A percentile compares a stretch with the other conserved stretches of the same genome.
These are phyloP conservation scores for Solanum rostratum DNA, from an alignment of 257 asterid species.

Conservation along the genomic window DNA sequence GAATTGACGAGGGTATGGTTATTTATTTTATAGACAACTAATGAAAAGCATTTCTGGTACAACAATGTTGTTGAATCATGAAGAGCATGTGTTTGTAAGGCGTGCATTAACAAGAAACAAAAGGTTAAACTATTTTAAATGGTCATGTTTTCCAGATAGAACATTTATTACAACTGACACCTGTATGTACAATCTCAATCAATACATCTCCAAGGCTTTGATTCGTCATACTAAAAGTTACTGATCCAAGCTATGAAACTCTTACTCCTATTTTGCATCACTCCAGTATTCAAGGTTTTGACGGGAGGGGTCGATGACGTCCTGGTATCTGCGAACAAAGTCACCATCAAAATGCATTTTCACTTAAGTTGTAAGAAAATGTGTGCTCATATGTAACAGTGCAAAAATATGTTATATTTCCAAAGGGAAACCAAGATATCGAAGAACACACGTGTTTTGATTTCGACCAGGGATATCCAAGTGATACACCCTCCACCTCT, in stretches of 20 bases:
- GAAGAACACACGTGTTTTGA: not conserved
- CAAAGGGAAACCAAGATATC: not conserved
- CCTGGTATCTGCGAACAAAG: conserved; percentile 17
- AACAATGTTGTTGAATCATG: not conserved
- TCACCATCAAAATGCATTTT: not conserved
- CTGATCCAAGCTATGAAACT: not conserved
- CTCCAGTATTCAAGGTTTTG: conserved; percentile 2
- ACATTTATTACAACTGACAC: not conserved
- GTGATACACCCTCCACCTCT: not conserved
- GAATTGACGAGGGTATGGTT: not conserved
- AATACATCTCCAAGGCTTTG: not conserved
- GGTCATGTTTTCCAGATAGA: not conserved
- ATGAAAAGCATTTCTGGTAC: not conserved
- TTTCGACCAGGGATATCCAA: not conserved
- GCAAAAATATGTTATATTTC: not conserved
- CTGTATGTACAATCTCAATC: not conserved
- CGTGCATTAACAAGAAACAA: not conserved
- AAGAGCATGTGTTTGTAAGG: not conserved
- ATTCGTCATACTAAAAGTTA: not conserved
- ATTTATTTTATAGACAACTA: not conserved
- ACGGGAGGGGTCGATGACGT: not conserved
- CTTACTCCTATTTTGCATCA: not conserved
- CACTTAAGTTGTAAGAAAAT: not conserved
- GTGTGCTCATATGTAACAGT: not conserved
- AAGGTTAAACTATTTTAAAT: not conserved